phyloP scores from a whole-genome alignment of 768 basidiomycete genomes.

The Rhodotorula kratochvilovae region DNA sequence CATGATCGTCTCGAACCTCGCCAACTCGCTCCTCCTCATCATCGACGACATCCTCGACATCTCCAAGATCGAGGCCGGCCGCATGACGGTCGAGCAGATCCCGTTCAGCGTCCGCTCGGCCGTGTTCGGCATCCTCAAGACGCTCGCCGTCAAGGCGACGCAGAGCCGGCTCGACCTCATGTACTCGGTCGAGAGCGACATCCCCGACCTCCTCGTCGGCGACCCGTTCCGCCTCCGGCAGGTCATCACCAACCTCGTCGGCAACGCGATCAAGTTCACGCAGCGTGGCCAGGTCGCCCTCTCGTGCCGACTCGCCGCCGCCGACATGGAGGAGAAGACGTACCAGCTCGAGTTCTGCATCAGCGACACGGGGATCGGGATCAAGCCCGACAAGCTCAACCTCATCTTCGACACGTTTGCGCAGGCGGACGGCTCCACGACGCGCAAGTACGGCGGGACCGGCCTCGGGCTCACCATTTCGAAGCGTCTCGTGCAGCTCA shows the following conservation, averaged over 20 bases:
- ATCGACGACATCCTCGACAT: conserved; percentile 99
- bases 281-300: conserved; percentile 85
- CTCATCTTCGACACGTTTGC: conserved; percentile 99
- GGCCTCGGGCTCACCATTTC: conserved; percentile 91
- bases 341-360: conserved; percentile 96
- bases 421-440: conserved; percentile 97
- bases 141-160: conserved; percentile 91
- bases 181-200: conserved; percentile 90
- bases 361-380: conserved; percentile 95
- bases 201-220: conserved; percentile 94
- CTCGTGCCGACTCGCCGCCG: conserved; percentile 61
- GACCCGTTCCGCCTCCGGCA: conserved; percentile 75
- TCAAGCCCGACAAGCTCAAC: conserved; percentile 95
- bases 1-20: conserved; percentile 88
- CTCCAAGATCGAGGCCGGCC: conserved; percentile 98
- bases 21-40: conserved; percentile 84
- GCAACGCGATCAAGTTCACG: conserved; percentile 85
- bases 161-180: conserved; percentile 95
- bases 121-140: conserved; percentile 95
- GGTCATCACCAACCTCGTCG: conserved; percentile 89
- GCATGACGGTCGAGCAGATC: conserved; percentile 99
- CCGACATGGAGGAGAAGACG: conserved; percentile 62
- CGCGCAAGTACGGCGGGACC: conserved; percentile 90
- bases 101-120: conserved; percentile 95
- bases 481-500: conserved; percentile 90